Evolutionary conservation across 345 rosid species (phyloP), one percentile per base, ranked within the genome.

Genomic region (Erodium maritimum): DNA sequence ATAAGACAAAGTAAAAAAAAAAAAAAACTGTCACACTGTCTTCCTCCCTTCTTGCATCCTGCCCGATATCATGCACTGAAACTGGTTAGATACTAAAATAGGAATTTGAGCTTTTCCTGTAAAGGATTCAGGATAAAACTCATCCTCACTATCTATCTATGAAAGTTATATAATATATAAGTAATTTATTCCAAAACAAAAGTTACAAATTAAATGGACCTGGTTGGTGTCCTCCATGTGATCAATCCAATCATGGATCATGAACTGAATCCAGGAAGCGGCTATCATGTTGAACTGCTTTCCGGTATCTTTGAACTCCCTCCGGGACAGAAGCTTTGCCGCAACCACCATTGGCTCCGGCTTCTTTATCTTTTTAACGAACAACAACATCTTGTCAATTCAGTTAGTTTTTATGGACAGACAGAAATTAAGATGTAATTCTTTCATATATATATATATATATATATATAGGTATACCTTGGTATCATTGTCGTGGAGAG

Each of bases 241-340:
- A 71, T 87, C 91, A 53, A 82, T 79, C 91, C 95, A 87, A 53
- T 87, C 95, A 76, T 87, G 95, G 64, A 87, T 81, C 91, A 87
- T 87, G 69, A 85, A 87, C 54, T 87, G 95, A 23, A 85, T 78
- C 95, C 89, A 87, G 1, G 91, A 80, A 70, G 81, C 74, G 19
- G 91, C 91, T 50, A 87, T 80, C 86, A 85, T 60, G 71, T 85
- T 87, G 61, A 87, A 79, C 21, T 87, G 91, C 56, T 79, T 73
- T 59, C 86, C 89, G 58, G 50, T 76, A 73, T 82, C 91, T 54
- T 74, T 67, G 53, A 76, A 77, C 61, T 62, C 70, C 68, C 73
- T 81, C 55, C 89, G 74, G 16, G 73, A 76, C 58, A 87, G 60
- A 46, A 87, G 82, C 68, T 75, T 85, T 37, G 80, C 70, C 14